phyloP scores from a whole-genome alignment of 306 rosid species.

The Fragaria iinumae region DNA sequence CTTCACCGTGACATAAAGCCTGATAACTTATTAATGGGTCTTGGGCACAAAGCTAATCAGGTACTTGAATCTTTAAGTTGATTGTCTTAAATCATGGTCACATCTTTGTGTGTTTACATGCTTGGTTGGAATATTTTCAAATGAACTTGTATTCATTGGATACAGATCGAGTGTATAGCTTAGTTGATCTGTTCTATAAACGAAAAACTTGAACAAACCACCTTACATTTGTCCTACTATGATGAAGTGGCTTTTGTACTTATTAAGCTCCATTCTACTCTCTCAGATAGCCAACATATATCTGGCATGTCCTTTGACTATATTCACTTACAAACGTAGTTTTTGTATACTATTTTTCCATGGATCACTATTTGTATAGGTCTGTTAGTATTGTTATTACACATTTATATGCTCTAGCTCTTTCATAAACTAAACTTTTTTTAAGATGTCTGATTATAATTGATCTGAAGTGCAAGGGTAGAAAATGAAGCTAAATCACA shows the following conservation, averaged over 20 bases:
- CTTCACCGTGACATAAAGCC: conserved; percentile 99
- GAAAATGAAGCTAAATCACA: neutral
- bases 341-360: neutral
- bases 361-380: neutral
- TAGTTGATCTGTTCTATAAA: neutral
- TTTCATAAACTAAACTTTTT: neutral
- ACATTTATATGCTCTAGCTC: neutral
- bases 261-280: neutral
- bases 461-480: neutral
- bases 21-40: conserved; percentile 96
- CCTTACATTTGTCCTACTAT: neutral
- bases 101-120: neutral
- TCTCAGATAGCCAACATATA: neutral
- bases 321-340: neutral
- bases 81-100: conserved; percentile 19
- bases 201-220: neutral
- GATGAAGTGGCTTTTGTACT: neutral
- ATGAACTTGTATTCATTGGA: neutral
- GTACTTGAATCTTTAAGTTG: conserved; percentile 33
- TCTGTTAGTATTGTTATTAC: neutral
- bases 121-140: neutral
- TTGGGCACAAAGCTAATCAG: conserved; percentile 98
- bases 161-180: neutral
- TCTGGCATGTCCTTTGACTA: neutral
- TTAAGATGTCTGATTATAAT: neutral